phyloP scores from a whole-genome alignment of 345 rosid genomes.

The Mangifera indica region DNA sequence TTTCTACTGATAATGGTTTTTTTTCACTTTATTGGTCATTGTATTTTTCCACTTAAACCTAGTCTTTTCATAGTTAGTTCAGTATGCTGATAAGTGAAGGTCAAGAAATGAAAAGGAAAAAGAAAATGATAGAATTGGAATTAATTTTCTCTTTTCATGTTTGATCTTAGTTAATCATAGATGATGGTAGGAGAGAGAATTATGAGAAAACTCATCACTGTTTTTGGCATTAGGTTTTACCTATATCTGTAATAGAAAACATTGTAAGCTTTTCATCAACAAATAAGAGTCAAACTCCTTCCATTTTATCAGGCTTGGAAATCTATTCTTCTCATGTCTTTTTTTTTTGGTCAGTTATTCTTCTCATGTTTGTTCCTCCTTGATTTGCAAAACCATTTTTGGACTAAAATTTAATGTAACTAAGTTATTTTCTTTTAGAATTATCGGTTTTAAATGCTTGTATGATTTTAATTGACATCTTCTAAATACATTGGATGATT shows the following conservation, averaged over 20 bases:
- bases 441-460: background rate
- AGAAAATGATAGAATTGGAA: background rate
- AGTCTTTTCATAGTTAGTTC: background rate
- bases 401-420: background rate
- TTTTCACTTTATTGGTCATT: too few species aligned
- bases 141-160: background rate
- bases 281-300: background rate
- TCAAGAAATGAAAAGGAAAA: background rate
- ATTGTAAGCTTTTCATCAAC: background rate
- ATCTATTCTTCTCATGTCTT: background rate
- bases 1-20: too few species aligned
- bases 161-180: background rate
- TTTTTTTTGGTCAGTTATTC: too few species aligned
- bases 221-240: conserved; percentile 3
- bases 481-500: background rate
- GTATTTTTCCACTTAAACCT: too few species aligned
- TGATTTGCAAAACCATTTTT: background rate
- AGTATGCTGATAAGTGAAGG: background rate
- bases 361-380: background rate
- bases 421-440: background rate
- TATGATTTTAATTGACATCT: background rate
- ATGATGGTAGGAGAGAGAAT: background rate
- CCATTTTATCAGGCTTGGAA: background rate
- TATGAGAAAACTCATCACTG: background rate
- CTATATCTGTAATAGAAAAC: background rate